A percentile compares a stretch with the other conserved stretches of the same genome.
Conservation (phyloP, 371 early-diverging fungal genomes). For the Mortierella sp. region DNA sequence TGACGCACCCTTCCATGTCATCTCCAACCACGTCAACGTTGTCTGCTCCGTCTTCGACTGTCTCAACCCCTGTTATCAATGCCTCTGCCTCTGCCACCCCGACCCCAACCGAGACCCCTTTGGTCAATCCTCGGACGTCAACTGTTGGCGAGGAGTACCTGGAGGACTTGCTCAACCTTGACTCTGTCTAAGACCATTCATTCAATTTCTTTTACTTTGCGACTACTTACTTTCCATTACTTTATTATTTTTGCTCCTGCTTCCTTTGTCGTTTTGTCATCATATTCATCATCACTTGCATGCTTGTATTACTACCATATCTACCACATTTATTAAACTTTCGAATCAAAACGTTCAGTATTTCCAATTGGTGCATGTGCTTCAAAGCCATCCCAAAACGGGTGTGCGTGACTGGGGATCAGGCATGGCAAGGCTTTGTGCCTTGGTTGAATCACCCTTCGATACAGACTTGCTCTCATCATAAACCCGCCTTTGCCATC, state of each 20-base stretch:
- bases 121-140: constrained; percentile 10
- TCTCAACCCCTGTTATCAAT: neutral
- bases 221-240: neutral
- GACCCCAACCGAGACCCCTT: neutral
- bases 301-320: neutral
- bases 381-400: neutral
- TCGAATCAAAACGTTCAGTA: neutral
- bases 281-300: neutral
- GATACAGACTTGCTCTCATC: too few relatives aligned
- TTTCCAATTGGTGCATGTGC: neutral
- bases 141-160: constrained; percentile 18
- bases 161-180: constrained; percentile 7
- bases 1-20: neutral
- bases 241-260: neutral
- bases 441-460: too few relatives aligned
- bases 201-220: neutral
- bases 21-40: neutral
- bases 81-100: neutral
- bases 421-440: neutral
- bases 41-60: neutral
- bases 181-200: neutral
- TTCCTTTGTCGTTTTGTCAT: neutral
- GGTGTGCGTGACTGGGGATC: constrained; percentile 1
- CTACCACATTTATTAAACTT: neutral
- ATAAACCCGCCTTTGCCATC: too few relatives aligned